phyloP scores from a whole-genome alignment of 2,329 filamentous ascomycete species.

The Colletotrichum tamarilloi region DNA sequence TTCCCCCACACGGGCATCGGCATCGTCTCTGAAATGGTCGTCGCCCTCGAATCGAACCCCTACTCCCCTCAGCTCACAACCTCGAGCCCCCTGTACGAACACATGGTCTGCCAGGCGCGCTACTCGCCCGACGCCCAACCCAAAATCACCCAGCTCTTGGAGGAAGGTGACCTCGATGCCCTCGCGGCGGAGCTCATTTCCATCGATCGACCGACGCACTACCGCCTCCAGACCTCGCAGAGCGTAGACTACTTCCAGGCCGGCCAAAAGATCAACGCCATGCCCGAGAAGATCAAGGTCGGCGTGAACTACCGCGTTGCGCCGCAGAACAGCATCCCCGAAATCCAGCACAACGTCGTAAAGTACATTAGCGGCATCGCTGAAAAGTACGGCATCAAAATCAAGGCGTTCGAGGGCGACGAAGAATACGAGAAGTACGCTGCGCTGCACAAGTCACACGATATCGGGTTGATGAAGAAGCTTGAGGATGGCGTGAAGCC shows the following conservation, averaged over 20 bases:
- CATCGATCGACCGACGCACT: constrained; percentile 25
- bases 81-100: constrained; percentile 65
- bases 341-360: constrained; percentile 34
- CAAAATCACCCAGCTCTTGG: constrained; percentile 50
- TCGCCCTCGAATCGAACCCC: constrained; percentile 69
- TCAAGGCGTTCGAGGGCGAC: constrained; percentile 26
- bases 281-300: constrained; percentile 28
- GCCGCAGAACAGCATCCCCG: constrained; percentile 31
- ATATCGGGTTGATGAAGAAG: background rate
- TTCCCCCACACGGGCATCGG: constrained; percentile 77
- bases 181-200: constrained; percentile 42
- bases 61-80: constrained; percentile 60
- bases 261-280: constrained; percentile 34
- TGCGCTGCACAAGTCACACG: background rate
- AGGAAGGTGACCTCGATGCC: constrained; percentile 42
- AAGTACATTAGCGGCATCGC: constrained; percentile 10
- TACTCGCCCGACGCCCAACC: constrained; percentile 62
- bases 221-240: constrained; percentile 27
- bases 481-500: constrained; percentile 6
- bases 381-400: constrained; percentile 24
- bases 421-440: constrained; percentile 20
- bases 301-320: constrained; percentile 33
- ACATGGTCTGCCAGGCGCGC: constrained; percentile 67
- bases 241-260: constrained; percentile 35
- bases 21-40: constrained; percentile 73